Base-by-base conservation (phyloP, 2,329 filamentous ascomycete genomes). In the Ceratocystis variospora region DNA sequence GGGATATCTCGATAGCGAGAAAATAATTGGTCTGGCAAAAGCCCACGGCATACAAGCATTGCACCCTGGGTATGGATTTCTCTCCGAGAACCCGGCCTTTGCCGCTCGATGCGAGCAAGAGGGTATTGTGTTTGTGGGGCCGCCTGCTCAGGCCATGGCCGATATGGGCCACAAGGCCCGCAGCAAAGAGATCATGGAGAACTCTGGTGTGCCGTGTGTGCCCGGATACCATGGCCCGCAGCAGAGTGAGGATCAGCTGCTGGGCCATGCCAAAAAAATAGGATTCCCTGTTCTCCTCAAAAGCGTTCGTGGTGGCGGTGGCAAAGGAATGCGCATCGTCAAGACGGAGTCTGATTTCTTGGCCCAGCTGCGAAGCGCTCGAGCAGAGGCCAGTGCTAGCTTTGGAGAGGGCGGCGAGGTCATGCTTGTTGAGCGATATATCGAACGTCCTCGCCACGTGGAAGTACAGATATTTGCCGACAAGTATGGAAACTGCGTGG, bases 111-210 rank as follows among this genome's bases (percentile, higher is more conserved):
- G 93, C 74, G 87, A 89, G 71, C 86, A 94, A 71, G 92, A 92
- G 57, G 94, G 94, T 10, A 82, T 99, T 70, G 87, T 93, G 66
- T 99, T 99, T 74, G 95, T 99, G 71, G 94, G 94, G 0, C 94
- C 94, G 1, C 91, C 94, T 2, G 85, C 86, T 33, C 81, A 84
- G 63, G 92, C 92, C 70, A 91, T 89, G 73, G 79, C 87, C 67
- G 90, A 91, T 68, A 96, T 96, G 92, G 92, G 92, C 62, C 90
- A 96, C 77, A 96, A 96, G 78, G 91, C 87, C 66, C 82, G 88
- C 68, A 94, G 89, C 64, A 99, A 99, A 76, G 89, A 96, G 74
- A 96, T 99, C 73, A 97, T 99, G 94, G 90, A 84, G 44, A 85
- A 85, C 3, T 93, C 94, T n/a, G 90, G 91, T 7, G 94, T 99